phyloP scores from a whole-genome alignment of 768 basidiomycete species.

The Pisolithus orientalis region DNA sequence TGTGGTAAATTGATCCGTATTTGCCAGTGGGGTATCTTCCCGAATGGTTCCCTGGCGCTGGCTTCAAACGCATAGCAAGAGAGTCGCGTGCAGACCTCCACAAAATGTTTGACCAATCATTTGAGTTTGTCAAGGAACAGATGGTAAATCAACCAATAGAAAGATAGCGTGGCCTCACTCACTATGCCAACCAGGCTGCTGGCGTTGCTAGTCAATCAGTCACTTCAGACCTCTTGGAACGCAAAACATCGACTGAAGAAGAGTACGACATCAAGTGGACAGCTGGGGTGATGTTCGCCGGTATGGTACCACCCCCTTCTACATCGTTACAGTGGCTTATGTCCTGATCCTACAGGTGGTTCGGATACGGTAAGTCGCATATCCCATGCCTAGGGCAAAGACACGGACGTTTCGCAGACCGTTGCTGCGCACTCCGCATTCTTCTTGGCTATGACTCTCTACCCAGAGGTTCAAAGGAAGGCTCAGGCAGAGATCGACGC shows the following conservation, averaged over 20 bases:
- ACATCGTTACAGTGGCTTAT: no score
- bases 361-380: constrained; percentile 38
- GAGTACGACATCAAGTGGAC: constrained; percentile 34
- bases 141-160: constrained; percentile 32
- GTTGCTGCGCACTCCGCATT: constrained; percentile 3
- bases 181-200: constrained; percentile 35
- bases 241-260: constrained; percentile 40
- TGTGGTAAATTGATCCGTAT: background rate
- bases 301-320: background rate
- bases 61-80: constrained; percentile 24
- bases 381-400: constrained; percentile 41
- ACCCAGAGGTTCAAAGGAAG: constrained; percentile 11
- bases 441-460: constrained; percentile 11
- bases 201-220: constrained; percentile 47
- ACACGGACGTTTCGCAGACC: constrained; percentile 12
- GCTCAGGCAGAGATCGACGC: constrained; percentile 13
- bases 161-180: background rate
- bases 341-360: constrained; percentile 28
- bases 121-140: constrained; percentile 33
- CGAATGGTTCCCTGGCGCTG: constrained; percentile 26
- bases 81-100: constrained; percentile 22
- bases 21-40: constrained; percentile 18
- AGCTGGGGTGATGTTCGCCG: background rate
- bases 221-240: constrained; percentile 51
- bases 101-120: constrained; percentile 41